These are phyloP conservation scores for Kuraishia piskuri DNA, from an alignment of 805 yeast species.

Conservation along the genomic window DNA sequence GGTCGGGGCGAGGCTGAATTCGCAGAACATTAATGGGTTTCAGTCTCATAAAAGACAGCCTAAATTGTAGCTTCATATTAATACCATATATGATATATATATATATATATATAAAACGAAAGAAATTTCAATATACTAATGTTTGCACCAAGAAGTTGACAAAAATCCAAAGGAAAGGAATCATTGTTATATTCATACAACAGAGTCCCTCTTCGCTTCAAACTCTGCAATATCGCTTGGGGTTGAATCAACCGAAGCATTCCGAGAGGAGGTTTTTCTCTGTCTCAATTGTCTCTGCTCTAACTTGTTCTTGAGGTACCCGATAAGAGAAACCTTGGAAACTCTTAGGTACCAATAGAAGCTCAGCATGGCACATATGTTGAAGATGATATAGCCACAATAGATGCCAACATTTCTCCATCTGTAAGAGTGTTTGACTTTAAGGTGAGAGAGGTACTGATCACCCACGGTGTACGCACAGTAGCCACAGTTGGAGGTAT, in stretches of 20 bases:
- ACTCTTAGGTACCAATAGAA: slow-evolving; percentile 29
- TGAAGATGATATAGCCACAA: slow-evolving; percentile 49
- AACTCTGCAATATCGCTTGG: background rate
- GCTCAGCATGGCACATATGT: slow-evolving; percentile 31
- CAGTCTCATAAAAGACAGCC: background rate
- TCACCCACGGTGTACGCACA: slow-evolving; percentile 47
- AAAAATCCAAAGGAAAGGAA: too few relatives aligned
- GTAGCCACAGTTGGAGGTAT: slow-evolving; percentile 46
- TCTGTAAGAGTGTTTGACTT: slow-evolving; percentile 33
- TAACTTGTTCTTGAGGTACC: background rate
- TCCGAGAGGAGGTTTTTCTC: background rate
- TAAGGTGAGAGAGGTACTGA: slow-evolving; percentile 33
- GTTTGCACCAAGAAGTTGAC: too few relatives aligned
- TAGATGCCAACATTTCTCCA: slow-evolving; percentile 65
- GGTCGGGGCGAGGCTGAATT: slow-evolving; percentile 30
- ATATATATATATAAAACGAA: too few relatives aligned
- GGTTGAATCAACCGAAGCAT: background rate
- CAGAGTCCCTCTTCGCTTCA: background rate
- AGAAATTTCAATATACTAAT: too few relatives aligned
- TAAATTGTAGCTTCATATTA: background rate
- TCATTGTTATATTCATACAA: too few relatives aligned
- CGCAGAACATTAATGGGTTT: background rate
- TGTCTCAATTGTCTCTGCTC: background rate
- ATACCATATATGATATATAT: too few relatives aligned
- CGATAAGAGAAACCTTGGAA: background rate